phyloP scores from a whole-genome alignment of 805 yeast species.

The Ogataea ganodermae region DNA sequence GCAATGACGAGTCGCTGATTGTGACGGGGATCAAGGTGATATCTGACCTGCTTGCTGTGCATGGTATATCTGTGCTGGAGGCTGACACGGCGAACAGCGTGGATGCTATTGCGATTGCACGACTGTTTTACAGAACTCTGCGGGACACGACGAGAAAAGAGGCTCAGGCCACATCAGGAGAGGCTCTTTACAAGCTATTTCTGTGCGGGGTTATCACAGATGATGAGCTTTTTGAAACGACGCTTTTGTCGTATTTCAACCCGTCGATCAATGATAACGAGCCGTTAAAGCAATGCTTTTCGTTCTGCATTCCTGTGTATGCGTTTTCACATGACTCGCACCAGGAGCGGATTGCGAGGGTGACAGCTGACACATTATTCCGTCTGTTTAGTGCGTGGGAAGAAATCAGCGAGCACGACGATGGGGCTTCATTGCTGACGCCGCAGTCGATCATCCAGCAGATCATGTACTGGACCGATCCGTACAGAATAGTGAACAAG shows the following conservation, averaged over 20 bases:
- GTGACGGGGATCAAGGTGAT: slow-evolving; percentile 67
- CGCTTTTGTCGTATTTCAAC: slow-evolving; percentile 73
- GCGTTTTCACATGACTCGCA: slow-evolving; percentile 74
- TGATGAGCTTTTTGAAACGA: slow-evolving; percentile 68
- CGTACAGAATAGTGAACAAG: slow-evolving; percentile 58
- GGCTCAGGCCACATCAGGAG: slow-evolving; percentile 80
- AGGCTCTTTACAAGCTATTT: slow-evolving; percentile 80
- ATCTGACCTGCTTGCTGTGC: slow-evolving; percentile 75
- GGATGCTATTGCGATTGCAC: slow-evolving; percentile 65
- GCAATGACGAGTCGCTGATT: slow-evolving; percentile 62
- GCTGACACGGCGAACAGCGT: slow-evolving; percentile 53
- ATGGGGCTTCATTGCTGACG: slow-evolving; percentile 31
- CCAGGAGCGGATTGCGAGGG: slow-evolving; percentile 62
- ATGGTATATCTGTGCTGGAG: slow-evolving; percentile 70
- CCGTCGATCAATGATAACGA: slow-evolving; percentile 64
- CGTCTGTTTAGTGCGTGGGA: slow-evolving; percentile 51
- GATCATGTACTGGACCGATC: slow-evolving; percentile 83
- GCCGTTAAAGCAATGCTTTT: slow-evolving; percentile 72
- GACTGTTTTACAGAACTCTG: slow-evolving; percentile 67
- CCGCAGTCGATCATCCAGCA: slow-evolving; percentile 67
- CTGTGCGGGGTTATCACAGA: slow-evolving; percentile 75
- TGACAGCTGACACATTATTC: slow-evolving; percentile 65
- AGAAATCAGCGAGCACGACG: slow-evolving; percentile 39
- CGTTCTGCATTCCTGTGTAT: slow-evolving; percentile 87
- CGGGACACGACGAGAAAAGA: slow-evolving; percentile 57